Evolutionary conservation across 2,329 filamentous ascomycete species (phyloP), one percentile per base, ranked within the genome.

Genomic region (Fusarium praegraminearum): DNA sequence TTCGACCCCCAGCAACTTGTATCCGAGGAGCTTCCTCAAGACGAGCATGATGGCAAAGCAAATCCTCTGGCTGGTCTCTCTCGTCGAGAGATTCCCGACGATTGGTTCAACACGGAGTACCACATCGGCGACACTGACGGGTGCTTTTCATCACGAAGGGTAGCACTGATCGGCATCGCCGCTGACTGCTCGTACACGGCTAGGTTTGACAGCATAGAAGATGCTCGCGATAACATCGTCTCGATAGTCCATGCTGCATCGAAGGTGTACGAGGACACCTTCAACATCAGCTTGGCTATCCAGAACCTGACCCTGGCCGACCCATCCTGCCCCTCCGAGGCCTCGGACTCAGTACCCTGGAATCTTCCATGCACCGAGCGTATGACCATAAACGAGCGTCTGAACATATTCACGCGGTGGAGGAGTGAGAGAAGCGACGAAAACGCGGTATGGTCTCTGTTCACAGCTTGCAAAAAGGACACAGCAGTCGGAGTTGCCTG

Each of bases 81-180:
- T n/a, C 49, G 53, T 20, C 54, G 55, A 3, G 56, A 56, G 32
- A 57, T 30, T 4, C 36, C 55, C 3, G 50, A 33, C n/a, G 52
- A 46, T 32, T 55, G 49, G 22, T 50, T 51, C 1, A 50, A 73
- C 9, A 62, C 67, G 0, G 50, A 24, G 5, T 46, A 69, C 4
- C 51, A 57, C 15, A 94, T 97, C 75, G 94, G 94, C 36, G 89
- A 86, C 57, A 92, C 91, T 1, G 76, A 80, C 7, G 94, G 94
- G 50, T 98, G 94, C 76, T 93, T 93, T 9, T 88, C 85, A 2
- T 92, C 92, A 7, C 87, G 93, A 65, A 93, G 91, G 77, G 92
- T 97, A 32, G 94, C 94, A 1, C 84, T 97, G 43, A 87, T 98
- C n/a, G 94, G 94, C n/a, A 87, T 97, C 24, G 93, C 93, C 7